Evolutionary conservation across 495 filamentous ascomycete species (phyloP), one percentile per base, ranked within the genome.

Genomic region (Acidomyces sp.): DNA sequence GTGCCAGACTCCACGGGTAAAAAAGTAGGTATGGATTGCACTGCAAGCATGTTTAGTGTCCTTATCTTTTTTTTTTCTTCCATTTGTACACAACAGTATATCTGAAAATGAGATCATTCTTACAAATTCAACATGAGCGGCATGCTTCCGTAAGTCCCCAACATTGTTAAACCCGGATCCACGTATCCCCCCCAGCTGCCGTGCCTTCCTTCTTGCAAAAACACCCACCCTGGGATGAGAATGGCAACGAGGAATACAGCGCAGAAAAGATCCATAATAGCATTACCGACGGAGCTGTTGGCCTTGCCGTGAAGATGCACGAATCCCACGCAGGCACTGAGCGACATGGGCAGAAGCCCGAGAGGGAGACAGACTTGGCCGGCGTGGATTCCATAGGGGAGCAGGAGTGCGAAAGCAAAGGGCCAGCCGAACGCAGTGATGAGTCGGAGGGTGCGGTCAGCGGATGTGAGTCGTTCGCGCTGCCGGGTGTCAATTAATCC

Each of bases 91-190:
- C 4, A 25, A 18, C 10, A 13, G 5, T 21, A 17, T 11, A 25
- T 12, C 6, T 13, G 30, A n/a, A 6, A 6, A 25, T n/a, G 35
- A 35, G 13, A 6, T 9, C 6, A 35, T n/a, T n/a, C 39, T 5
- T 33, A 48, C 45, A 48, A 41, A 28, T 30, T 43, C 4, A 37
- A 25, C 30, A 47, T 47, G 37, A 41, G 19, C 9, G 30, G 30
- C 44, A 41, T 31, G 3, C 37, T 41, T 2, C 20, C 44, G 37
- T 41, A 47, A n/a, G 37, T 21, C 11, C 30, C 37, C 7, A 47
- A 15, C 29, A 47, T 41, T 5, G 32, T 23, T 2, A n/a, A 22
- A 18, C 22, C 23, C 12, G 9, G 12, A 4, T 31, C 13, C 7
- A 11, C 3, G 4, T n/a, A 6, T 7, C n/a, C n/a, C 6, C 31